Conservation (phyloP, 2,329 filamentous ascomycete genomes). For the Didymella exigua region DNA sequence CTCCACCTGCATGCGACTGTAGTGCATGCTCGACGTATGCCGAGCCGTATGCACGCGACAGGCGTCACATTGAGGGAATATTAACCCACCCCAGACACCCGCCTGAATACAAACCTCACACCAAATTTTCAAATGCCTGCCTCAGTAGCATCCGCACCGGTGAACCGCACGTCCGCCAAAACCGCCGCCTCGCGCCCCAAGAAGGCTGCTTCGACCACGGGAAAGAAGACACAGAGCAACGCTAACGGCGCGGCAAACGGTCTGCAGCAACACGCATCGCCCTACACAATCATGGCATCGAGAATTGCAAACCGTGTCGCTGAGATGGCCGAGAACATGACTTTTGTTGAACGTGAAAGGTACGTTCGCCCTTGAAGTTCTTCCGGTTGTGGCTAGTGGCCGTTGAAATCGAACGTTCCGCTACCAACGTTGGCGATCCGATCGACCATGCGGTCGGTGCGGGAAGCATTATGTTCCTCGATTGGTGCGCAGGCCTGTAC, state of each 20-base stretch:
- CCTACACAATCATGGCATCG: conserved; percentile 58
- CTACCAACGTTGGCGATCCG: conserved; percentile 14
- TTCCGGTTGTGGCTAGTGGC: conserved; percentile 16
- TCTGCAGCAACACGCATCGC: conserved; percentile 44
- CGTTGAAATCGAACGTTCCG: conserved; percentile 20
- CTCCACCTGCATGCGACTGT: conserved; percentile 9
- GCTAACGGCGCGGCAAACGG: conserved; percentile 39
- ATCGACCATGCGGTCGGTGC: conserved; percentile 4
- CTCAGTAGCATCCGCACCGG: conserved; percentile 43
- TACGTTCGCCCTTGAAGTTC: conserved; percentile 21
- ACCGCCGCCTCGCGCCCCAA: conserved; percentile 39
- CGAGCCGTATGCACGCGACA: conserved; percentile 29
- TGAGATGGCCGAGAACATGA: conserved; percentile 60
- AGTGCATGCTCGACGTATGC: conserved; percentile 15
- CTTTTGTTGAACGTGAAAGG: conserved; percentile 55
- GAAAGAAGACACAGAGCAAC: conserved; percentile 30
- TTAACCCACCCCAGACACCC: not conserved
- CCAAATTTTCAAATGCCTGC: conserved; percentile 37
- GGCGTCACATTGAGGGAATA: not conserved
- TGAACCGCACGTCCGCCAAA: conserved; percentile 40
- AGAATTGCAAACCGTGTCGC: conserved; percentile 58
- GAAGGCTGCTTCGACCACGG: conserved; percentile 30
- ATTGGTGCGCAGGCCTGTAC: not conserved
- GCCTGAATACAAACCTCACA: not conserved
- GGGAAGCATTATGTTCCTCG: not conserved